Evolutionary conservation across 768 basidiomycete species (phyloP), one percentile per base, ranked within the genome.

Genomic region (Auriculariales sp.): DNA sequence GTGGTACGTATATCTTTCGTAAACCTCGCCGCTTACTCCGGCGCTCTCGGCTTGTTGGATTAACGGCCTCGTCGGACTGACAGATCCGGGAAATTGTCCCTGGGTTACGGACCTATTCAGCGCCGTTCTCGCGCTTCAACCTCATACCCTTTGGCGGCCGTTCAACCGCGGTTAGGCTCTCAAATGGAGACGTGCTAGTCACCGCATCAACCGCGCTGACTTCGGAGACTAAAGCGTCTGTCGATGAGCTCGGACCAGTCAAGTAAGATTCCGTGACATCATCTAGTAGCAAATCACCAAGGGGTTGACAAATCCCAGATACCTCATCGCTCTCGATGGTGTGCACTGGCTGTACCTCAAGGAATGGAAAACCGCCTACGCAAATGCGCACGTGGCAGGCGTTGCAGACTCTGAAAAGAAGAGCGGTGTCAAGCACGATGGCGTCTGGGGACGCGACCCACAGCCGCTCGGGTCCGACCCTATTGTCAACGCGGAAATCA

Each of bases 181-280:
- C 64, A 32, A 71, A 74, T 46, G 79, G 81, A 31, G 79, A 75
- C 11, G 78, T 92, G 25, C 92, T 86, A 78, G 70, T 91, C 11
- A 68, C 89, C n/a, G 88, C 85, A 0, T 89, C 86, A 1, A 82
- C 82, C 6, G 82, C 84, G 0, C 65, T 87, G 48, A 74, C 76
- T 31, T 65, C 67, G 2, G 77, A 77, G 25, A 89, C 86, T 2
- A 81, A 80, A 58, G 52, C 63, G 3, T 79, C 73, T 39, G 62
- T 89, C 7, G 69, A 76, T 42, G 68, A 71, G 24, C 65, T 91
- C 1, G 86, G 89, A 0, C 72, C 75, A 11, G 82, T 89, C 48
- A 80, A 78, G 78, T 81, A 52, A 49, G 71, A 56, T 9, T 30
- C 25, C 25, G 47, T 22, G 33, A 15, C 47, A 3, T 9, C 32